Conservation (phyloP, 345 rosid species). For the Dipteronia sinensis region DNA sequence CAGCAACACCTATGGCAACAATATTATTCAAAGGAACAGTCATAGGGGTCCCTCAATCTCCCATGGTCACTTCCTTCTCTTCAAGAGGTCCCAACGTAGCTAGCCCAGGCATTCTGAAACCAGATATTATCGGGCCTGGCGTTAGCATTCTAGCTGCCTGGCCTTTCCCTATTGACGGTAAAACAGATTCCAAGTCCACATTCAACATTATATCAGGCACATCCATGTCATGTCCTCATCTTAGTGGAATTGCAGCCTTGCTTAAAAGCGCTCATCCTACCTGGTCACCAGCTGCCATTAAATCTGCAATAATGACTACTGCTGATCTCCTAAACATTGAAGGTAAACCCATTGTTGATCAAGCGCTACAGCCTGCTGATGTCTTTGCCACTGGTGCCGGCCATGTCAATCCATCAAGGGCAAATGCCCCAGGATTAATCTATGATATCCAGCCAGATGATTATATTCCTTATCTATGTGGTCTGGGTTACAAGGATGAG, state of each 20-base stretch:
- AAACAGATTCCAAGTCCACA: slow-evolving; percentile 16
- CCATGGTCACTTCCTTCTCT: slow-evolving; percentile 43
- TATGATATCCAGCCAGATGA: slow-evolving; percentile 52
- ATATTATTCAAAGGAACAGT: slow-evolving; percentile 30
- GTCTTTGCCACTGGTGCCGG: slow-evolving; percentile 67
- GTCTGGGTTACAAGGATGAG: slow-evolving; percentile 40
- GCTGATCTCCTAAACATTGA: slow-evolving; percentile 30
- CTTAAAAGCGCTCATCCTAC: slow-evolving; percentile 43
- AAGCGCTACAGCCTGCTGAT: slow-evolving; percentile 47
- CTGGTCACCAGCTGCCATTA: slow-evolving; percentile 53
- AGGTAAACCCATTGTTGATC: slow-evolving; percentile 44
- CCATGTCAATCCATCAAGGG: slow-evolving; percentile 56
- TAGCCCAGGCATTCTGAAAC: slow-evolving; percentile 54
- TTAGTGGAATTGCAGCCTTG: slow-evolving; percentile 49
- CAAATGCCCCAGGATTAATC: slow-evolving; percentile 59
- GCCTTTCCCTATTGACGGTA: slow-evolving; percentile 29
- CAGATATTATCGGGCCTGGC: slow-evolving; percentile 48
- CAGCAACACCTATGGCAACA: slow-evolving; percentile 27
- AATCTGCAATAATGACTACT: slow-evolving; percentile 54
- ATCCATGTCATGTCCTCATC: slow-evolving; percentile 60
- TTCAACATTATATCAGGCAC: slow-evolving; percentile 49
- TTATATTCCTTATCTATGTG: slow-evolving; percentile 49
- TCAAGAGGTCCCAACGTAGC: slow-evolving; percentile 48
- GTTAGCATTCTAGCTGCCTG: slow-evolving; percentile 42
- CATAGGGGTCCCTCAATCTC: slow-evolving; percentile 35